These are phyloP conservation scores for Sclerotinia spermophila DNA, from an alignment of 2,329 filamentous ascomycete genomes.

Conservation along the genomic window DNA sequence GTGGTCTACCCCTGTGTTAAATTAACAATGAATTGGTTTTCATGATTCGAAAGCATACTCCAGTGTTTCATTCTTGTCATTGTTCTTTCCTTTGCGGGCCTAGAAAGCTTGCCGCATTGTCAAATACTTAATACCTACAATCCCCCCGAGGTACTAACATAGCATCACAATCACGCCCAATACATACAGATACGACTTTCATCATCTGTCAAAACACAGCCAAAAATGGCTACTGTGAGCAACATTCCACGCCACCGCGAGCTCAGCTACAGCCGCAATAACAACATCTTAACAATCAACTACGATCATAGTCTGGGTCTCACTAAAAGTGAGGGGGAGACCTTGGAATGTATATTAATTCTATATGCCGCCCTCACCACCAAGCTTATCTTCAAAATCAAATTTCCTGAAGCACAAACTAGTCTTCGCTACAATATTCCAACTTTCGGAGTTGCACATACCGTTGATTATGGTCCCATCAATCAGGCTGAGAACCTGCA, in stretches of 20 bases:
- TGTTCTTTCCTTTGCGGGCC: background rate
- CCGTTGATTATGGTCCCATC: background rate
- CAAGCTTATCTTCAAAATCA: background rate
- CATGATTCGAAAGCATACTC: background rate
- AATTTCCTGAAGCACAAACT: background rate
- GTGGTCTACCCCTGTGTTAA: background rate
- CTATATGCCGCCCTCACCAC: background rate
- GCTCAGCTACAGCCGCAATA: background rate
- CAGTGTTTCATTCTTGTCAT: background rate
- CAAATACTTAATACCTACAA: background rate
- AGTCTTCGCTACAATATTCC: background rate
- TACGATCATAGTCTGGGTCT: background rate
- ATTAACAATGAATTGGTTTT: background rate
- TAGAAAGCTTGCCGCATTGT: background rate
- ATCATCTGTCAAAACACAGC: background rate
- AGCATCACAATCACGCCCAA: background rate
- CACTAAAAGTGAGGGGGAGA: background rate
- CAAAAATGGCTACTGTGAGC: background rate
- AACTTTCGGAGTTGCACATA: background rate
- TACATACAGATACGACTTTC: background rate
- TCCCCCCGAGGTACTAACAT: background rate
- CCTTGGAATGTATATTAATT: background rate
- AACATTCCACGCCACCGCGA: background rate
- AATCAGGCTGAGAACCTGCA: background rate
- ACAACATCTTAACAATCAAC: background rate